phyloP scores from a whole-genome alignment of 208 protist species.

The Herpetomonas samuelpessoai region DNA sequence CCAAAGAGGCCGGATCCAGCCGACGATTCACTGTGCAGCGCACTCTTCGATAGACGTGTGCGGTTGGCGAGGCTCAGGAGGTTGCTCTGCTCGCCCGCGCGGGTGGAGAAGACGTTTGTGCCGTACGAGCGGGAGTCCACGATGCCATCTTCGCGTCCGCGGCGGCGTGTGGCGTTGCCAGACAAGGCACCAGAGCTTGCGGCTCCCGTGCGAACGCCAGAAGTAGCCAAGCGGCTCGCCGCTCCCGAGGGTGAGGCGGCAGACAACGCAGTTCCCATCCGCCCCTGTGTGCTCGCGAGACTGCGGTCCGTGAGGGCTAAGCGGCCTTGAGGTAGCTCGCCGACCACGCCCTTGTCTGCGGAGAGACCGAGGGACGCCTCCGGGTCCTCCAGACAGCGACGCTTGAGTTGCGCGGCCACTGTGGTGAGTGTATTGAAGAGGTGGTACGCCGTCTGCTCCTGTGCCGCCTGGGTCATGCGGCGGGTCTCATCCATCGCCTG shows the following conservation, averaged over 20 bases:
- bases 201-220: too few relatives aligned
- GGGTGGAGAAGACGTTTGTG: slow-evolving; percentile 18
- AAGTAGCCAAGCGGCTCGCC: too few relatives aligned
- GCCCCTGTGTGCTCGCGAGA: background rate
- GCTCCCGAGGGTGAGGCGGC: background rate
- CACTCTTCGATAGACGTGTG: slow-evolving; percentile 11
- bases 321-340: background rate
- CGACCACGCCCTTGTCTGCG: background rate
- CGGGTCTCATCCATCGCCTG: slow-evolving; percentile 42
- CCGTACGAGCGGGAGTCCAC: background rate
- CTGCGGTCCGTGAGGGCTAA: background rate
- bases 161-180: background rate
- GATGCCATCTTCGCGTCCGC: background rate
- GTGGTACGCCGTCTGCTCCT: slow-evolving; percentile 64
- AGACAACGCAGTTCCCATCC: background rate
- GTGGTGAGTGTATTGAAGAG: slow-evolving; percentile 66
- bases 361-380: background rate
- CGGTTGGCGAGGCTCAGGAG: slow-evolving; percentile 20
- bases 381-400: background rate
- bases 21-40: too few relatives aligned
- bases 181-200: too few relatives aligned
- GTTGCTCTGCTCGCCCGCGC: slow-evolving; percentile 22
- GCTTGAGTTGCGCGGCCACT: slow-evolving; percentile 48
- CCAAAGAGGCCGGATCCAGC: background rate
- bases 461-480: slow-evolving; percentile 62